A percentile compares a stretch with the other conserved stretches of the same genome.
phyloP scores from a whole-genome alignment of 2,329 filamentous ascomycete genomes.

The Zalaria obscura region DNA sequence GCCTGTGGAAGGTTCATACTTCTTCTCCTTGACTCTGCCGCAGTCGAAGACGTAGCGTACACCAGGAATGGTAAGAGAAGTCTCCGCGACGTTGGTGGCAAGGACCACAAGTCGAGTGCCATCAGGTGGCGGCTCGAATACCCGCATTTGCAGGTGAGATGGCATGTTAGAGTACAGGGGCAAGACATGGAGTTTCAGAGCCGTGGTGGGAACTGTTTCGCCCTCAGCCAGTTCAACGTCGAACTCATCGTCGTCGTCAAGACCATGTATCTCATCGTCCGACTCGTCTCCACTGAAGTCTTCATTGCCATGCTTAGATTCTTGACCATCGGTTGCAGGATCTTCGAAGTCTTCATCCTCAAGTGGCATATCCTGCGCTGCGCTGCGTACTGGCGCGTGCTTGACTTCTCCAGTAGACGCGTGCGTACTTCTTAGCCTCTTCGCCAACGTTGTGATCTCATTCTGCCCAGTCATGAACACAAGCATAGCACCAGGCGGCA shows the following conservation, averaged over 20 bases:
- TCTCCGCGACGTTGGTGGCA: constrained; percentile 94
- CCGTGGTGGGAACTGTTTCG: constrained; percentile 36
- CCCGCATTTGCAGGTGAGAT: constrained; percentile 76
- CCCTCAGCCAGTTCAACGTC: constrained; percentile 31
- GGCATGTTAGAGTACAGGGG: constrained; percentile 87
- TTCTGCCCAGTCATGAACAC: constrained; percentile 91
- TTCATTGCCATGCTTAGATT: constrained; percentile 25
- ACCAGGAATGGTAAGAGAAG: constrained; percentile 88
- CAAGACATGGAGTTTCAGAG: constrained; percentile 69
- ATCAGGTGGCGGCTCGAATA: constrained; percentile 69
- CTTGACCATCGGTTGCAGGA: constrained; percentile 35
- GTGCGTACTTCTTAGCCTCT: constrained; percentile 58
- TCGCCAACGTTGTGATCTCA: constrained; percentile 76
- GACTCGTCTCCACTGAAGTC: constrained; percentile 26
- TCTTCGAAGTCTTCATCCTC: constrained; percentile 83
- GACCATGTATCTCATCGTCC: constrained; percentile 45
- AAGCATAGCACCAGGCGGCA: constrained; percentile 80
- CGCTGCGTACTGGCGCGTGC: constrained; percentile 56
- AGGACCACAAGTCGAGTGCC: constrained; percentile 75
- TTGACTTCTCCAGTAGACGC: constrained; percentile 34
- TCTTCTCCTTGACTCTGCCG: constrained; percentile 81
- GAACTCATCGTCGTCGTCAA: constrained; percentile 37
- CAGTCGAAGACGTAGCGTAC: constrained; percentile 94
- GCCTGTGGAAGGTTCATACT: constrained; percentile 73
- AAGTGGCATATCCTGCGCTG: constrained; percentile 53